A percentile compares a stretch with the other conserved stretches of the same genome.
Conservation (phyloP, 352 stramenopile genomes). For the Halophytophthora polymorphica region DNA sequence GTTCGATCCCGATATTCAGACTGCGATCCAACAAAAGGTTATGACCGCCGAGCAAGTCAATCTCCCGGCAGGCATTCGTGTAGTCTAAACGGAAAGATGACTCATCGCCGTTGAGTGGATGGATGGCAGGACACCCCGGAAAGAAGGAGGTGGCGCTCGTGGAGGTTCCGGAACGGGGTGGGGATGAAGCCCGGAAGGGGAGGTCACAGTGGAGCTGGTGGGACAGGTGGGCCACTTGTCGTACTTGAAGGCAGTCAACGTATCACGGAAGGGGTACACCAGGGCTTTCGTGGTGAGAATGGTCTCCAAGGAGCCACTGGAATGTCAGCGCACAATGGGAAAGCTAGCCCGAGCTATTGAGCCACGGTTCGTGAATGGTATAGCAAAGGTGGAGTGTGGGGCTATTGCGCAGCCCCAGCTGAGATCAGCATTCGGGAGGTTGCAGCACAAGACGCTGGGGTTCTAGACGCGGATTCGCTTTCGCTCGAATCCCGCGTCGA, state of each 20-base stretch:
- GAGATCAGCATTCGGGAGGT: not conserved
- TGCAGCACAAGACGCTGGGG: not conserved
- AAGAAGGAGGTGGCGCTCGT: not conserved
- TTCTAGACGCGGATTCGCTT: not conserved
- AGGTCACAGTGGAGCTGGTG: slow-evolving; percentile 8
- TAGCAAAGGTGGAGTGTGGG: slow-evolving; percentile 1
- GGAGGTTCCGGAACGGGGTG: slow-evolving; percentile 4
- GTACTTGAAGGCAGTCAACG: not conserved
- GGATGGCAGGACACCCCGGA: slow-evolving; percentile 1
- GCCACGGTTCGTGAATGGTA: slow-evolving; percentile 18
- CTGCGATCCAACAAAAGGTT: not conserved
- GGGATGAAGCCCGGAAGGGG: slow-evolving; percentile 7
- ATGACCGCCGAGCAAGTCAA: not conserved
- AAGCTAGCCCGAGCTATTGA: slow-evolving; percentile 5
- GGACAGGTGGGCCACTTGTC: slow-evolving; percentile 6
- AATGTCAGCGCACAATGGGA: slow-evolving; percentile 6
- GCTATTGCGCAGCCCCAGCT: not conserved
- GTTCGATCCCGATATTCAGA: not conserved
- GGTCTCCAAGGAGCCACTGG: slow-evolving; percentile 7
- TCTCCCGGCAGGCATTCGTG: not conserved
- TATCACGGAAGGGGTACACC: slow-evolving; percentile 1
- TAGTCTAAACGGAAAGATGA: not conserved
- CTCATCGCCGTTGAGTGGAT: not conserved
- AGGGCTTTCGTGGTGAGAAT: not conserved
- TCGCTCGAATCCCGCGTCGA: not conserved